These are phyloP conservation scores for Talaromyces sp. DNA, from an alignment of 2,329 filamentous ascomycete genomes.

Conservation along the genomic window DNA sequence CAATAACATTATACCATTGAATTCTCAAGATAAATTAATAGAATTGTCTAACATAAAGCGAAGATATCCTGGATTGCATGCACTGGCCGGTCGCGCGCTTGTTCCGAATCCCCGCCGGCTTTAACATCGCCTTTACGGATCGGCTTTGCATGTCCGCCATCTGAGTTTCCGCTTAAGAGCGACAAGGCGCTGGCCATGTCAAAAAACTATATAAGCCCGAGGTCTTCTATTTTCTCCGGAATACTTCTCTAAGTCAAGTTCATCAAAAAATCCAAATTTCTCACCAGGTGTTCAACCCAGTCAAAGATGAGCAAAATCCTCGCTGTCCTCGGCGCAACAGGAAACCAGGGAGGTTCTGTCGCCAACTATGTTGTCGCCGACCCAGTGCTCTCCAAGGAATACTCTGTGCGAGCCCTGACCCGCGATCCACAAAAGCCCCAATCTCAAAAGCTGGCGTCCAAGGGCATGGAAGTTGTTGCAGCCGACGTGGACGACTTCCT, in stretches of 20 bases:
- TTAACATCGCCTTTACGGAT: not conserved
- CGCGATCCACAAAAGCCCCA: conserved; percentile 42
- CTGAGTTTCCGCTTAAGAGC: not conserved
- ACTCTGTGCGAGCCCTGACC: conserved; percentile 51
- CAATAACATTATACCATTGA: no score
- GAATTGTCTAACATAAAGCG: no score
- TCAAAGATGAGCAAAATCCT: conserved; percentile 26
- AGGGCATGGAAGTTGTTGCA: conserved; percentile 48
- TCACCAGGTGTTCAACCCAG: not conserved
- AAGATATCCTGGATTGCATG: no score
- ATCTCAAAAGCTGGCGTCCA: conserved; percentile 38
- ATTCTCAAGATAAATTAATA: no score
- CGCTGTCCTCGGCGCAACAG: conserved; percentile 55
- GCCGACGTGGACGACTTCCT: conserved; percentile 47
- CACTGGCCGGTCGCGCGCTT: no score
- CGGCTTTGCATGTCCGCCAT: not conserved
- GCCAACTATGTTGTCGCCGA: conserved; percentile 39
- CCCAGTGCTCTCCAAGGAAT: conserved; percentile 42
- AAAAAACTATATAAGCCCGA: not conserved
- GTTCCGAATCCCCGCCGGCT: not conserved
- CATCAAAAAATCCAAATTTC: not conserved
- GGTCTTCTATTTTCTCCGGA: no score
- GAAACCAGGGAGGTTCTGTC: conserved; percentile 55
- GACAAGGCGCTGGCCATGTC: not conserved
- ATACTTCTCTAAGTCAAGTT: not conserved